Base-by-base conservation (phyloP, 768 basidiomycete species). In the Podaxis sp. region DNA sequence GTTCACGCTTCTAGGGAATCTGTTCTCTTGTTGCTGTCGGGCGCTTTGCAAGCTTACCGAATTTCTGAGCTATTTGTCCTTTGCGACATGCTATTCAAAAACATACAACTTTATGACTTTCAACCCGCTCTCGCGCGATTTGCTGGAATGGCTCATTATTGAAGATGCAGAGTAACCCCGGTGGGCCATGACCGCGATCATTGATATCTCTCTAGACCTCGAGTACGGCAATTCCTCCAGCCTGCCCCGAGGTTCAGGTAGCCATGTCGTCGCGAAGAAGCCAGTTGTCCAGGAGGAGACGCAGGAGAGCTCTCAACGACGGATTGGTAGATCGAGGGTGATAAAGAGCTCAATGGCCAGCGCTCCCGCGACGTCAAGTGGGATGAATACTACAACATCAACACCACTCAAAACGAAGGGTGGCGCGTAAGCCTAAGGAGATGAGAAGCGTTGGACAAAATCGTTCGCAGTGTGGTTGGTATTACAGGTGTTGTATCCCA, bases 31-130 rank as follows among this genome's bases (percentile, higher is more conserved):
- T 77, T 98, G n/a, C 99, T 96, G 89, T 91, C 94, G 5, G 80
- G 81, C 3, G 75, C 86, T 2, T 81, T 88, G 0, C 92, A 95
- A 71, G 80, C 86, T 7, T 84, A 87, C 15, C 88, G 94, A 2
- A 83, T 82, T 0, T 75, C 89, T 0, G 93, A 95, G 26, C 82
- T 97, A 0, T 99, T 98, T 67, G 86, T 99, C 36, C 85, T 93
- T 0, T 96, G 99, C 63, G 96, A 96, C 30, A 96, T 98, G 95
- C 82, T 99, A 1, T 98, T 98, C 77, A 99, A 96, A 11, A 89
- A 92, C 66, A 94, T 97, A 65, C 85, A 95, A 66, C 86, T 99
- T 28, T 97, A 99, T 73, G 92, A 95, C 72, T 99, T 99, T 71
- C 76, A 84, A 48, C 81, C 87, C 11, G 88, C 89, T 0, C 84